These are phyloP conservation scores for Colletotrichum acutatum DNA, from an alignment of 2,329 filamentous ascomycete genomes.

Conservation along the genomic window DNA sequence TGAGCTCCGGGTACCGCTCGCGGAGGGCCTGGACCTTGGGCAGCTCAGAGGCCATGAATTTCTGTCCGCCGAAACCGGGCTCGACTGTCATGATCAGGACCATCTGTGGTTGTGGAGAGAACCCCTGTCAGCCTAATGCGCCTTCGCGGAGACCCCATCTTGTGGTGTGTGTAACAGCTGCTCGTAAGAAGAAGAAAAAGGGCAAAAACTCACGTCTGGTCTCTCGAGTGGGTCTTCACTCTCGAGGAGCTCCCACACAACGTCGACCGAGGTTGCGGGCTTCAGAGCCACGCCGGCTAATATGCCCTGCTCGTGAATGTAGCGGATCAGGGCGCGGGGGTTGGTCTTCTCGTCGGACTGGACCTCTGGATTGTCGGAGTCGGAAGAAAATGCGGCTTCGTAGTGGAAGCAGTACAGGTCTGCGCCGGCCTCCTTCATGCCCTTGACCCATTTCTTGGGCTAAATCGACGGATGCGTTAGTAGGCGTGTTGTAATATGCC, in stretches of 20 bases:
- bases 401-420: conserved; percentile 99
- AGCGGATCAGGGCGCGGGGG: conserved; percentile 86
- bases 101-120: conserved; percentile 72
- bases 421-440: conserved; percentile 93
- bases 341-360: conserved; percentile 78
- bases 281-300: conserved; percentile 96
- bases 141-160: neutral
- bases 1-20: conserved; percentile 86
- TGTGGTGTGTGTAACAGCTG: neutral
- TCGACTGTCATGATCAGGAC: conserved; percentile 98
- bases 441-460: conserved; percentile 98
- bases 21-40: conserved; percentile 91
- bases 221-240: conserved; percentile 76
- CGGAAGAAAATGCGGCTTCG: conserved; percentile 91
- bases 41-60: conserved; percentile 96
- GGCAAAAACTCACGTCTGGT: conserved; percentile 80
- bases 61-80: conserved; percentile 96
- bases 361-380: conserved; percentile 81
- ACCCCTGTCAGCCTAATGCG: conserved; percentile 9
- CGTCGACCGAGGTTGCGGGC: conserved; percentile 89
- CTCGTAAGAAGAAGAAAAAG: neutral
- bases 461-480: conserved; percentile 46
- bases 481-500: neutral
- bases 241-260: conserved; percentile 91
- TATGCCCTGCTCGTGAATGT: conserved; percentile 90